phyloP scores from a whole-genome alignment of 2,329 filamentous ascomycete genomes.

The Colletotrichum higginsianum region DNA sequence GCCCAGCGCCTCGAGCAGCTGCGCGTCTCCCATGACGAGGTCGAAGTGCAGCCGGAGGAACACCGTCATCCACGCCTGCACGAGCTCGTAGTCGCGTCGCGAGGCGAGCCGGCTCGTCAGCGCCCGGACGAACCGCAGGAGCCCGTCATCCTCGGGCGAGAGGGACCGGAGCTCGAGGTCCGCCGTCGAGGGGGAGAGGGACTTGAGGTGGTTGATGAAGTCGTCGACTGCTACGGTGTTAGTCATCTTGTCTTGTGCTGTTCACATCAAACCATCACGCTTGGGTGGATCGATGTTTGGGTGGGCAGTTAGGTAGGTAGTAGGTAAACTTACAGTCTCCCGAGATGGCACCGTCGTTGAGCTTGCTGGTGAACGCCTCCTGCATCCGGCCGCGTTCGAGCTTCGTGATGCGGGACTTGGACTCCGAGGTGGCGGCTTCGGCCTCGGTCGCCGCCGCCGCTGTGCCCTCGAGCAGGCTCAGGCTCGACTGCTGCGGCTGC shows the following conservation, averaged over 20 bases:
- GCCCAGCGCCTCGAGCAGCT: constrained; percentile 71
- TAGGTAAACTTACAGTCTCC: constrained; percentile 71
- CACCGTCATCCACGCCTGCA: constrained; percentile 97
- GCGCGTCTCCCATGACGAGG: constrained; percentile 64
- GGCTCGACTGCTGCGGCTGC: constrained; percentile 44
- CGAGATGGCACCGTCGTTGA: constrained; percentile 67
- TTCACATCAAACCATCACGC: not conserved
- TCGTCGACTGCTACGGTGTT: constrained; percentile 64
- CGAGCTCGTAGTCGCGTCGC: constrained; percentile 90
- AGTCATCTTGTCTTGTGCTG: constrained; percentile 41
- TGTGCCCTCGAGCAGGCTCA: constrained; percentile 40
- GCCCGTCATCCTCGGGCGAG: constrained; percentile 74
- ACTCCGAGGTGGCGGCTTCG: constrained; percentile 51
- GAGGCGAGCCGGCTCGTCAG: constrained; percentile 78
- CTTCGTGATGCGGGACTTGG: constrained; percentile 77
- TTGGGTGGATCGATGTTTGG: not conserved
- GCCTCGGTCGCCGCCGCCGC: constrained; percentile 49
- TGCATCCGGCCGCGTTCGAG: constrained; percentile 72
- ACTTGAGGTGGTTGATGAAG: constrained; percentile 85
- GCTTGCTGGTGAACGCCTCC: constrained; percentile 70
- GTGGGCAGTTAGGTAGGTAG: too few relatives aligned
- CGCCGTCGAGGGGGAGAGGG: constrained; percentile 85
- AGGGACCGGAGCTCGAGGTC: constrained; percentile 94
- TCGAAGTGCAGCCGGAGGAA: constrained; percentile 86
- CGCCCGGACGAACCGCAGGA: constrained; percentile 85